Percentiles rank a stretch among this genome's conserved stretches.
Conservation (phyloP, 108 stramenopile genomes). For the Nannochloropsis granulata region DNA sequence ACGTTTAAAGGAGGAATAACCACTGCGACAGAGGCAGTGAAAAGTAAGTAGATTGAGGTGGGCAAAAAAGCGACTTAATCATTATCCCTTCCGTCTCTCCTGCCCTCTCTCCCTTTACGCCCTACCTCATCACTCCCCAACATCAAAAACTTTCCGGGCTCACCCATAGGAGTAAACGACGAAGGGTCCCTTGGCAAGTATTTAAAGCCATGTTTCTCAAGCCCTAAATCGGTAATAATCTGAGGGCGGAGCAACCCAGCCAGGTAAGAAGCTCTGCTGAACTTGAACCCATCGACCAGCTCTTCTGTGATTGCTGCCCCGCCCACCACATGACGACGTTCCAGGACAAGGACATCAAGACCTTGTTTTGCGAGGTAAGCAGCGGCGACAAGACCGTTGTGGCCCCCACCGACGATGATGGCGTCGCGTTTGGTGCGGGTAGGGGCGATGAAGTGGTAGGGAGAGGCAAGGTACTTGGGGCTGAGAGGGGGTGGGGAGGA, state of each 20-base stretch:
- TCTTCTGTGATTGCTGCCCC: conserved; percentile 40
- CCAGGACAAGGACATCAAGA: conserved; percentile 21
- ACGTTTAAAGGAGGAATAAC: too few relatives aligned
- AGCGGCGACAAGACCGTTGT: conserved; percentile 35
- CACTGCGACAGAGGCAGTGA: too few relatives aligned
- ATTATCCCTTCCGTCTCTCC: too few relatives aligned
- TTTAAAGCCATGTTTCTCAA: conserved; percentile 9
- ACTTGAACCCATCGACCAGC: conserved; percentile 28
- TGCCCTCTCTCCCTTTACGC: too few relatives aligned
- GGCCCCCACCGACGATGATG: conserved; percentile 33
- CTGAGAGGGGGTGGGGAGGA: not conserved
- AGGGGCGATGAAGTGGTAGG: not conserved
- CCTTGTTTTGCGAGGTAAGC: conserved; percentile 33
- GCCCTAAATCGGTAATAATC: conserved; percentile 25
- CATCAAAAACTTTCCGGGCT: conserved; percentile 1
- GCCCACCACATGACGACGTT: conserved; percentile 26
- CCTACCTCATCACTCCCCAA: not conserved
- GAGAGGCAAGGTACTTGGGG: not conserved
- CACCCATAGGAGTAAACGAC: conserved; percentile 17
- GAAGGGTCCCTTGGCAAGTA: conserved; percentile 12
- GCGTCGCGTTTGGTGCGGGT: conserved; percentile 5
- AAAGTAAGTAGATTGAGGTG: too few relatives aligned
- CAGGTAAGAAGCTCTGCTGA: conserved; percentile 33
- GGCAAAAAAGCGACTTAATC: too few relatives aligned
- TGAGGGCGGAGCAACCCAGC: conserved; percentile 25